phyloP scores from a whole-genome alignment of 331 rosid genomes.

The Malus hybrid region DNA sequence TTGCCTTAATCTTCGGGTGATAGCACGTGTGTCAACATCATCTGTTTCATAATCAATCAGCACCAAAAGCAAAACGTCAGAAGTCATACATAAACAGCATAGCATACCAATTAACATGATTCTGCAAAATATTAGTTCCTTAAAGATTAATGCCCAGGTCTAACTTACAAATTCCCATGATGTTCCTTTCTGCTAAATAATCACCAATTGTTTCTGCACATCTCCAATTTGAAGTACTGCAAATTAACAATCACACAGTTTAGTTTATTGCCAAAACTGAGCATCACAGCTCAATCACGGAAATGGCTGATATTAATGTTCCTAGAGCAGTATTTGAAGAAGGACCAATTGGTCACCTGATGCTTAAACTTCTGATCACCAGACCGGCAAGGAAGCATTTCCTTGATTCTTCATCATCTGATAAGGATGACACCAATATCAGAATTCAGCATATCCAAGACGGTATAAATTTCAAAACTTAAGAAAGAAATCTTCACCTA shows the following conservation, averaged over 20 bases:
- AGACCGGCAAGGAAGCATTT: conserved; percentile 76
- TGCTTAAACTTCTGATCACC: conserved; percentile 71
- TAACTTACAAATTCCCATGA: conserved; percentile 88
- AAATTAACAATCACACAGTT: not conserved
- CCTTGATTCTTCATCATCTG: conserved; percentile 85
- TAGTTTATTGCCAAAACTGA: not conserved
- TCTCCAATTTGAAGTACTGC: conserved; percentile 89
- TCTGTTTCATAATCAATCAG: conserved; percentile 38
- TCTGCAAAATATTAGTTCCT: not conserved
- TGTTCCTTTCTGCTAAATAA: conserved; percentile 62
- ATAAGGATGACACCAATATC: not conserved
- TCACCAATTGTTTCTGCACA: conserved; percentile 52
- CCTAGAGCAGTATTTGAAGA: not conserved
- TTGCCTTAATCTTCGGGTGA: conserved; percentile 42
- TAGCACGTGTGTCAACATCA: conserved; percentile 50
- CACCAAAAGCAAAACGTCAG: not conserved
- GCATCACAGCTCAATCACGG: not conserved
- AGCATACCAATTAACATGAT: not conserved
- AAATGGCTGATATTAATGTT: not conserved
- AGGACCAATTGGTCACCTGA: conserved; percentile 36
- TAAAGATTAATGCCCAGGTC: not conserved
- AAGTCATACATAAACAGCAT: not conserved
- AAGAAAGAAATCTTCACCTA: conserved; percentile 17
- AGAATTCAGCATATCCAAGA: conserved; percentile 8
- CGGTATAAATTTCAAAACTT: not conserved